Evolutionary conservation across 1,284 basidiomycete species (phyloP), one percentile per base, ranked within the genome.

Genomic region (Heterobasidion irregulare): DNA sequence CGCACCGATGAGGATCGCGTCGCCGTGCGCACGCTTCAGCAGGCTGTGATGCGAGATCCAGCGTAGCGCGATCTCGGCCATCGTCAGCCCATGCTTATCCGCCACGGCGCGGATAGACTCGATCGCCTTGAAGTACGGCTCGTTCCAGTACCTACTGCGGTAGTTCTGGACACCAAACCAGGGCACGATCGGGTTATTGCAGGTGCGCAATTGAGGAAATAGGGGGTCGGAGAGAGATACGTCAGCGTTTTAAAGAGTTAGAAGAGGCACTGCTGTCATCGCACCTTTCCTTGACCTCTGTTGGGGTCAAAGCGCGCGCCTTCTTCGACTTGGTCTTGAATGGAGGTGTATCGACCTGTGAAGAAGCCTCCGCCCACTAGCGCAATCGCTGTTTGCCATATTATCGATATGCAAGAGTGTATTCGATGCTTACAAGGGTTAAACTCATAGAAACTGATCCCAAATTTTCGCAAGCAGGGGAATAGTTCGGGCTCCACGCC

Each of bases 381-480:
- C 18, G 32, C 8, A 19, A 15, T 8, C 19, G 38, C 6, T 15
- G 10, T 3, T 12, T 9, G 10, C n/a, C n/a, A 26, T 26, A 19
- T 36, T 46, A 16, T 34, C 16, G 8, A 34, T 50, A n/a, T 16
- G 12, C 32, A 26, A 36, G 34, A n/a, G 34, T 44, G 15, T 13
- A 32, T 15, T n/a, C 18, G 12, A 12, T 44, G 63, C 68, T 33
- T 52, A 68, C 69, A 65, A 12, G 82, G 78, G 60, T 80, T 83
- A 62, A 75, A 83, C 55, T 76, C 80, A 60, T 80, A 81, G 68
- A 84, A 84, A 47, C 73, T 74, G 59, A 84, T 79, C 4, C 80
- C 79, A 60, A 75, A 83, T 61, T 83, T 81, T 41, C 83, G 72
- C 46, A 86, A 71, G 64, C 81, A 83, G 6, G 80, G 80, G 64